These are phyloP conservation scores for Adansonia madagascariensis DNA, from an alignment of 441 rosid genomes.

Conservation along the genomic window DNA sequence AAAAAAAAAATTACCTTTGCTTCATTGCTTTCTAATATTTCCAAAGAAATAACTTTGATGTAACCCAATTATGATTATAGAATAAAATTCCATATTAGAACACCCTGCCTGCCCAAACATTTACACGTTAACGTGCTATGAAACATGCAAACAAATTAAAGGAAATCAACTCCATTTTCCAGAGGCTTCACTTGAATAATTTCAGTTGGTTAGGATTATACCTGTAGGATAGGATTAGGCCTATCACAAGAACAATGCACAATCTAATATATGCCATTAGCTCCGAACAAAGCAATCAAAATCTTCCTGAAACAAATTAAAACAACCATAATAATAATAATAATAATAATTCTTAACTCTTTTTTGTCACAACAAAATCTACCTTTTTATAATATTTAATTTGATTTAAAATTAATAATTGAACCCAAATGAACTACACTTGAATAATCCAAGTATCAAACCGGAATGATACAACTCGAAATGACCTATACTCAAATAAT, in stretches of 20 bases:
- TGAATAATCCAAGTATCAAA: no score
- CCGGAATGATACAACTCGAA: no score
- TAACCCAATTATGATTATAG: no score
- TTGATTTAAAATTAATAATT: no score
- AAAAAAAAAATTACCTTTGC: not conserved
- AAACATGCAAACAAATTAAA: not conserved
- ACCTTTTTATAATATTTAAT: no score
- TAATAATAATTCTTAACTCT: no score
- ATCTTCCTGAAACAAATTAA: conserved; percentile 46
- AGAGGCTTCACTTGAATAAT: not conserved
- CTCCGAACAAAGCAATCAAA: conserved; percentile 63
- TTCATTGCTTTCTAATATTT: not conserved
- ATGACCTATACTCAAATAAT: no score
- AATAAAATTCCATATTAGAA: not conserved
- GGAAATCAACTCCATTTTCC: not conserved
- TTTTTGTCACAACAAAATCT: no score
- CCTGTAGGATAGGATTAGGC: conserved; percentile 86
- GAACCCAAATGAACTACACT: no score
- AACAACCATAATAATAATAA: not conserved
- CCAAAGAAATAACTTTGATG: not conserved
- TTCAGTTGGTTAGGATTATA: conserved; percentile 2
- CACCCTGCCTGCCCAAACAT: not conserved
- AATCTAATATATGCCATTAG: conserved; percentile 54
- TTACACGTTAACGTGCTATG: not conserved
- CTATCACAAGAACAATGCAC: conserved; percentile 82